Percentiles rank a stretch among this genome's conserved stretches.
Evolutionary conservation across 352 stramenopile species (phyloP).

Genomic region (Halophytophthora polymorphica): DNA sequence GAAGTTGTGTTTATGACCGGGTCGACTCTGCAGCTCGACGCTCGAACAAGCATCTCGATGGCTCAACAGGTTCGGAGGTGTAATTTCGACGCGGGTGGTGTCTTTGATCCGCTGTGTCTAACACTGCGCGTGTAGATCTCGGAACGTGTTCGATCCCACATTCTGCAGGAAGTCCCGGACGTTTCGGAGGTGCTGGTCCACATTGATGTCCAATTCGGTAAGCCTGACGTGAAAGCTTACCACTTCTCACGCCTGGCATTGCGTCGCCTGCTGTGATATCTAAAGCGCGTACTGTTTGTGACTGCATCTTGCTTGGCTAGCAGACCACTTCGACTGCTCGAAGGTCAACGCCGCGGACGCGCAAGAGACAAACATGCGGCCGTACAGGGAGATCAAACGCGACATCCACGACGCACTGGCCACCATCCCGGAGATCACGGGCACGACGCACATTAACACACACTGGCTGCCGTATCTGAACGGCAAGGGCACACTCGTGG

Average conservation of each 20-base stretch:
- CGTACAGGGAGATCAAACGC: slow-evolving; percentile 71
- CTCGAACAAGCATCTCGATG: slow-evolving; percentile 81
- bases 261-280: not conserved
- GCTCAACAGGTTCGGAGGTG: slow-evolving; percentile 56
- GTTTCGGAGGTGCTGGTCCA: slow-evolving; percentile 89
- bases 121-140: slow-evolving; percentile 42
- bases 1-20: too few species aligned
- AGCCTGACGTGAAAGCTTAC: not conserved
- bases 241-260: not conserved
- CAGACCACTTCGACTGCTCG: slow-evolving; percentile 25
- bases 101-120: slow-evolving; percentile 2
- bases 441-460: slow-evolving; percentile 79
- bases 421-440: slow-evolving; percentile 64
- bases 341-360: slow-evolving; percentile 21
- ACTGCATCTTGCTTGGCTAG: slow-evolving; percentile 1
- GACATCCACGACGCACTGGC: slow-evolving; percentile 63
- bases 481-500: slow-evolving; percentile 63
- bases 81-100: not conserved
- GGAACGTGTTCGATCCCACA: slow-evolving; percentile 61
- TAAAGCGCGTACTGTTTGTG: not conserved
- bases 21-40: slow-evolving; percentile 61
- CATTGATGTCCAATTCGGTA: slow-evolving; percentile 77
- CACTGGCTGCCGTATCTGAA: slow-evolving; percentile 70
- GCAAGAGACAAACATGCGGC: slow-evolving; percentile 58
- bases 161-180: slow-evolving; percentile 61